These are phyloP conservation scores for Tinospora cordifolia DNA, from an alignment of 164 flowering plant genomes.

Conservation along the genomic window DNA sequence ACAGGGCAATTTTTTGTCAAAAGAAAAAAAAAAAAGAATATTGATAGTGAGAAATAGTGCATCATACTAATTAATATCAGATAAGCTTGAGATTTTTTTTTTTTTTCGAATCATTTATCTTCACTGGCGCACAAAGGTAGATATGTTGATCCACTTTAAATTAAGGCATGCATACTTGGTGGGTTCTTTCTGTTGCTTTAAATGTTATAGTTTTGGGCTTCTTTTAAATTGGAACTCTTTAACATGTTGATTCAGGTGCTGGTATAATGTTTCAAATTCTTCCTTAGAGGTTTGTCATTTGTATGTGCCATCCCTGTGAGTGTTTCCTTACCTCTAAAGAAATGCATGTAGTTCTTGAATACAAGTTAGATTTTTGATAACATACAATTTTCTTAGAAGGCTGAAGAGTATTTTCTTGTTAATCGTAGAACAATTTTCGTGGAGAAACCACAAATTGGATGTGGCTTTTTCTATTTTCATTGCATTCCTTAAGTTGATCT, in stretches of 20 bases:
- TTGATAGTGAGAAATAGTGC: too few relatives aligned
- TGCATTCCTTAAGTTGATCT: too few relatives aligned
- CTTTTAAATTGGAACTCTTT: constrained; percentile 36
- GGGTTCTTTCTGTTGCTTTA: constrained; percentile 10
- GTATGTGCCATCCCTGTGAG: constrained; percentile 47
- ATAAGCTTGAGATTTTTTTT: neutral
- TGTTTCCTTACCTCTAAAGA: constrained; percentile 36
- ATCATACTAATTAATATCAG: neutral
- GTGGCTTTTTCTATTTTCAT: too few relatives aligned
- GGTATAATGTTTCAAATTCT: constrained; percentile 51
- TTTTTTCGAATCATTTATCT: neutral
- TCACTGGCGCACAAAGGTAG: neutral
- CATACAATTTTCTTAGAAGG: neutral
- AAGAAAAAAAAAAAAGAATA: too few relatives aligned
- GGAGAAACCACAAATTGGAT: neutral
- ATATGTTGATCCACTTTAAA: neutral
- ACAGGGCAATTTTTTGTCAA: too few relatives aligned
- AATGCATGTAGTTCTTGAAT: neutral
- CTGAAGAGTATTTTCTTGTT: neutral
- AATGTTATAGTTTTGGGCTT: constrained; percentile 8
- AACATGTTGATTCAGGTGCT: constrained; percentile 64
- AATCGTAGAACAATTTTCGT: neutral
- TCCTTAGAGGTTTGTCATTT: constrained; percentile 43
- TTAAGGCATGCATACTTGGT: neutral
- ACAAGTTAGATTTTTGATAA: too few relatives aligned